A percentile compares a stretch with the other conserved stretches of the same genome.
phyloP scores from a whole-genome alignment of 2,329 filamentous ascomycete genomes.

The Diaporthe ilicicola region DNA sequence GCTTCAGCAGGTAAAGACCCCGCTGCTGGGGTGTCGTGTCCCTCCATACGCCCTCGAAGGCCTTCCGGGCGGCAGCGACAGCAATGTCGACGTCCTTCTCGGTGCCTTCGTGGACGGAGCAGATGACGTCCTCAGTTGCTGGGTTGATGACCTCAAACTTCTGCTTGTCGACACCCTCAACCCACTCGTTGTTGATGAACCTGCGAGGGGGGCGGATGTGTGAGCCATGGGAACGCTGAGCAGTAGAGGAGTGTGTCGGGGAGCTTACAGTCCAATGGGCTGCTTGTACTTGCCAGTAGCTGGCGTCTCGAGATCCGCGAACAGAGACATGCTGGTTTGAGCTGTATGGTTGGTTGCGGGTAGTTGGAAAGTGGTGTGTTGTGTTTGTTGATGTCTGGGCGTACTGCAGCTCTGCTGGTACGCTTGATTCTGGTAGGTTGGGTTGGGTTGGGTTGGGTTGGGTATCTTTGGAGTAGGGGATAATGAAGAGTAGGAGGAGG shows the following conservation, averaged over 20 bases:
- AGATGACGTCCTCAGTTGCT: conserved; percentile 83
- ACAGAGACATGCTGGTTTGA: conserved; percentile 42
- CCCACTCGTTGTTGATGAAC: conserved; percentile 94
- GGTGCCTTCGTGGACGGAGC: conserved; percentile 82
- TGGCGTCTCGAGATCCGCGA: conserved; percentile 72
- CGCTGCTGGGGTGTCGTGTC: conserved; percentile 75
- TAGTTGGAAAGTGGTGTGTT: neutral
- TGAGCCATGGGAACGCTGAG: neutral
- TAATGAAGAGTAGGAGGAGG: neutral
- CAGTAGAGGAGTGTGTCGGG: neutral
- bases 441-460: neutral
- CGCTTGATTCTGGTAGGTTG: too few species aligned
- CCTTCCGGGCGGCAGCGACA: conserved; percentile 84
- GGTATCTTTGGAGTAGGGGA: conserved; percentile 21
- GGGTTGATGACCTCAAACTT: conserved; percentile 95
- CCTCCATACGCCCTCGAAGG: conserved; percentile 79
- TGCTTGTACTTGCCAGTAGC: conserved; percentile 67
- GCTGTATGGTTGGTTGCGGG: neutral
- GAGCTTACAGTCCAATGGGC: conserved; percentile 68
- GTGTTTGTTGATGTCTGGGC: neutral
- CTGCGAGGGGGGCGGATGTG: conserved; percentile 48
- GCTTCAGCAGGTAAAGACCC: conserved; percentile 74
- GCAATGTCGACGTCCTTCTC: conserved; percentile 88
- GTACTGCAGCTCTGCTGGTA: neutral
- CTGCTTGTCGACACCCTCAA: conserved; percentile 84